Evolutionary conservation across 805 yeast genomes (phyloP).

Genomic region (Gaillardinia entomophila): DNA sequence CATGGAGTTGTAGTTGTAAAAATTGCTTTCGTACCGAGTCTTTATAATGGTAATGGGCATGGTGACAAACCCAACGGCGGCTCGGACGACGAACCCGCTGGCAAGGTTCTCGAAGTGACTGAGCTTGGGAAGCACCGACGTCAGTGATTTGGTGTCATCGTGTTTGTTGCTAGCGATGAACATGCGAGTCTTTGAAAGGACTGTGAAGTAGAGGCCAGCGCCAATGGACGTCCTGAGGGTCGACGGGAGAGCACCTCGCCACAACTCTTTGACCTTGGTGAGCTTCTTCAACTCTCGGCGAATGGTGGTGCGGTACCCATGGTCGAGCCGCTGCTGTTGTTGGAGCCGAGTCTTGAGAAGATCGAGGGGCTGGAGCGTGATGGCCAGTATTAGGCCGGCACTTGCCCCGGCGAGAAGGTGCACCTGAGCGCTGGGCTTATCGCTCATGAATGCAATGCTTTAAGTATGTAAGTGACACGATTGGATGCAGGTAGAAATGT

Average conservation of each 20-base stretch:
- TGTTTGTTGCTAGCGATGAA: constrained; percentile 31
- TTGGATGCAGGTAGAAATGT: too few species aligned
- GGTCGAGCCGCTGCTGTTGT: constrained; percentile 25
- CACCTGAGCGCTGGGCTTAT: constrained; percentile 17
- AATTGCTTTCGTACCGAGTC: constrained; percentile 80
- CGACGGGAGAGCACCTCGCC: constrained; percentile 95
- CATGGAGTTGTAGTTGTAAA: constrained; percentile 65
- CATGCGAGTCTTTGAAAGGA: constrained; percentile 58
- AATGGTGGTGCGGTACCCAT: constrained; percentile 22
- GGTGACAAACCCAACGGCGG: constrained; percentile 74
- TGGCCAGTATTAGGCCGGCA: constrained; percentile 80
- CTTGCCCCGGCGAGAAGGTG: constrained; percentile 77
- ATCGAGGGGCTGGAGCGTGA: constrained; percentile 83
- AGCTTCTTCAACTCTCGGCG: constrained; percentile 39
- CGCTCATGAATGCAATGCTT: too few species aligned
- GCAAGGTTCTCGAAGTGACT: constrained; percentile 62
- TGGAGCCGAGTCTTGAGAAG: constrained; percentile 80
- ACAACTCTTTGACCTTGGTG: constrained; percentile 45
- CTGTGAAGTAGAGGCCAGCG: constrained; percentile 77
- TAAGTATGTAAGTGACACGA: too few species aligned
- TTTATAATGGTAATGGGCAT: constrained; percentile 95
- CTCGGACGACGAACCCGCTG: constrained; percentile 76
- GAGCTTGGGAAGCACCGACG: constrained; percentile 56
- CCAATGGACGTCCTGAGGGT: constrained; percentile 88
- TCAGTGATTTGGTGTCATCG: constrained; percentile 2